Evolutionary conservation across 805 yeast genomes (phyloP).

Genomic region (Saturnispora zaruensis): DNA sequence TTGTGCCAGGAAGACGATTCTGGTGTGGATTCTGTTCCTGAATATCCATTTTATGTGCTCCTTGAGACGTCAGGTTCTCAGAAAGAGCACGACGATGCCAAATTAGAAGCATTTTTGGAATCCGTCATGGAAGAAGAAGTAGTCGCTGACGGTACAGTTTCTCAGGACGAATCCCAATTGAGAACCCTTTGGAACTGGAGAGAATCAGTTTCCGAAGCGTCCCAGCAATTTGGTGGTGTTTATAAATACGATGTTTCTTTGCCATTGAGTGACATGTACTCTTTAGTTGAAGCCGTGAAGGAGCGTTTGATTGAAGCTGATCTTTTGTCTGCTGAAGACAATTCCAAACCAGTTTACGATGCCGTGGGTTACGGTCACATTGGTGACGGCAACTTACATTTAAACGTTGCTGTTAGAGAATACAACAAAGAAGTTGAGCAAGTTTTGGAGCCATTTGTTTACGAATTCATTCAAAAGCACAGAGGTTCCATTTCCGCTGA

Average conservation of each 20-base stretch:
- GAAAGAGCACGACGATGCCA: slow-evolving; percentile 86
- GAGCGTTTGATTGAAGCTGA: slow-evolving; percentile 47
- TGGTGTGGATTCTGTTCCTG: slow-evolving; percentile 28
- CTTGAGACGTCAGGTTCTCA: slow-evolving; percentile 96
- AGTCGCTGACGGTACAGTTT: slow-evolving; percentile 90
- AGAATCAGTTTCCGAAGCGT: slow-evolving; percentile 87
- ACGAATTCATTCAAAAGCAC: slow-evolving; percentile 70
- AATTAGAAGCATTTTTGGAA: slow-evolving; percentile 78
- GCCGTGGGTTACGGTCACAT: slow-evolving; percentile 97
- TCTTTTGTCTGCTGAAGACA: slow-evolving; percentile 54
- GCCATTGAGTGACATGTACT: slow-evolving; percentile 75
- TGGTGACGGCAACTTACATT: slow-evolving; percentile 94
- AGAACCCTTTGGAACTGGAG: slow-evolving; percentile 90
- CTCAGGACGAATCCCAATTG: slow-evolving; percentile 88
- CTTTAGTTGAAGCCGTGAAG: slow-evolving; percentile 72
- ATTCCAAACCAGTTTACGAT: slow-evolving; percentile 65
- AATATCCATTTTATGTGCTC: slow-evolving; percentile 81
- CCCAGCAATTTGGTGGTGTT: slow-evolving; percentile 82
- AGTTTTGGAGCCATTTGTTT: slow-evolving; percentile 86
- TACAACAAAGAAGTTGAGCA: slow-evolving; percentile 74
- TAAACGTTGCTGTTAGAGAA: slow-evolving; percentile 83
- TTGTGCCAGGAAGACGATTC: slow-evolving; percentile 54
- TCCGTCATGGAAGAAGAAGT: slow-evolving; percentile 73
- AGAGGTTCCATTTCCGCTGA: slow-evolving; percentile 94
- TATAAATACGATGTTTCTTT: slow-evolving; percentile 95